Evolutionary conservation across 371 early-diverging fungal genomes (phyloP), one percentile per base, ranked within the genome.

Genomic region (Syncephalis plumigaleata): DNA sequence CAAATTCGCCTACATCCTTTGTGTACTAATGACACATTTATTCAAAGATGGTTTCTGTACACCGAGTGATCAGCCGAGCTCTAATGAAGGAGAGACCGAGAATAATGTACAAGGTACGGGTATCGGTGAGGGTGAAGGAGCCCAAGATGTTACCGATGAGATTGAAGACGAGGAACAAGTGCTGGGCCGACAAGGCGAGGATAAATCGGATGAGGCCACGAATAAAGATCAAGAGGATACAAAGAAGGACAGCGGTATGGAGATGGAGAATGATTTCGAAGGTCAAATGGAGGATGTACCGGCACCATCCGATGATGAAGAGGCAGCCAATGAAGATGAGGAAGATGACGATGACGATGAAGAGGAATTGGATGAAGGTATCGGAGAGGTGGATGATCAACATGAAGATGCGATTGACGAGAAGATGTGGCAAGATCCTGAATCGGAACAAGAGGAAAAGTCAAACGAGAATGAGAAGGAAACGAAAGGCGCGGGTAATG

Each of bases 131-230:
- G 95, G 95, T 8, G 81, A 85, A 26, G 98, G 98, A 46, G 73
- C 70, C 36, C 88, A 93, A 63, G 92, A 97, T 54, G 94, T 98
- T 23, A 87, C 86, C 55, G 82, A 95, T 45, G 86, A 92, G 57
- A 91, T 98, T 57, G 98, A 96, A 58, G 80, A 92, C 58, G 87
- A 92, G 61, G 92, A 90, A 27, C 91, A 98, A 61, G 84, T 95
- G 1, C 78, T 88, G 45, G 95, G 89, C 16, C 68, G 79, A 17
- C 74, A 85, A 54, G 78, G 84, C 54, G 83, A 87, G 50, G 67
- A 77, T 51, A 74, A 68, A 43, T 61, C 65, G 25, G 74, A 79
- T 52, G 65, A 39, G 51, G 54, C 26, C 53, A 60, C 36, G 25
- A 52, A 24, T 58, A 67, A 84, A 43, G 83, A 87, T 51, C 78